These are phyloP conservation scores for Amanita jacksonii DNA, from an alignment of 768 basidiomycete genomes.

Conservation along the genomic window DNA sequence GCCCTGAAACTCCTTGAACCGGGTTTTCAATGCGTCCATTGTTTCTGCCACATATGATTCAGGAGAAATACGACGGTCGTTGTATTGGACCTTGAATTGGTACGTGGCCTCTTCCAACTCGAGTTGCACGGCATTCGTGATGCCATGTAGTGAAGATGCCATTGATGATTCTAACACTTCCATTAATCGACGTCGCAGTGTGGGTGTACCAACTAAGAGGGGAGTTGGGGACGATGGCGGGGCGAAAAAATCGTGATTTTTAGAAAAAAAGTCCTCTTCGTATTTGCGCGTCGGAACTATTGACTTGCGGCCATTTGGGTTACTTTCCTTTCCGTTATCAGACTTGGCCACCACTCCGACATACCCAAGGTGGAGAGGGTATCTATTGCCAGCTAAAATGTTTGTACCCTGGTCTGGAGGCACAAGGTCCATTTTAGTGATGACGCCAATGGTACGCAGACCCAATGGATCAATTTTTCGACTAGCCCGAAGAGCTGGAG, in stretches of 20 bases:
- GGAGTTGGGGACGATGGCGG: conserved; percentile 26
- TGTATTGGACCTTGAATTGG: conserved; percentile 99
- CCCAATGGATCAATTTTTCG: conserved; percentile 92
- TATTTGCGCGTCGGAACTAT: conserved; percentile 41
- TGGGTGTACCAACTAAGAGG: conserved; percentile 87
- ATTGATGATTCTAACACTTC: conserved; percentile 96
- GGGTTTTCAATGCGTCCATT: conserved; percentile 82
- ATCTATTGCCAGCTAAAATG: conserved; percentile 83
- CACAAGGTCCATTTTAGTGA: conserved; percentile 99
- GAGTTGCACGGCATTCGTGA: conserved; percentile 94
- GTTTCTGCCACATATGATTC: conserved; percentile 98
- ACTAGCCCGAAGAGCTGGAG: conserved; percentile 89
- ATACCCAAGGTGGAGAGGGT: conserved; percentile 96
- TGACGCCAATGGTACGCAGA: conserved; percentile 90
- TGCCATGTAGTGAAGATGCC: conserved; percentile 91
- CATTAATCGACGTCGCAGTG: conserved; percentile 85
- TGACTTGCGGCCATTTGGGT: conserved; percentile 37
- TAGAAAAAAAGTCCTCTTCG: conserved; percentile 61
- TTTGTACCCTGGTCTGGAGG: conserved; percentile 70
- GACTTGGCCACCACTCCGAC: conserved; percentile 93
- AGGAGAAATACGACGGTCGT: conserved; percentile 88
- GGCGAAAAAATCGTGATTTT: conserved; percentile 54
- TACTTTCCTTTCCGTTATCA: conserved; percentile 22
- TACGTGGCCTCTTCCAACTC: conserved; percentile 96
- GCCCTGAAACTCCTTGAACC: conserved; percentile 77